Conservation (phyloP, 2,329 filamentous ascomycete genomes). For the Cladosporium sp. region DNA sequence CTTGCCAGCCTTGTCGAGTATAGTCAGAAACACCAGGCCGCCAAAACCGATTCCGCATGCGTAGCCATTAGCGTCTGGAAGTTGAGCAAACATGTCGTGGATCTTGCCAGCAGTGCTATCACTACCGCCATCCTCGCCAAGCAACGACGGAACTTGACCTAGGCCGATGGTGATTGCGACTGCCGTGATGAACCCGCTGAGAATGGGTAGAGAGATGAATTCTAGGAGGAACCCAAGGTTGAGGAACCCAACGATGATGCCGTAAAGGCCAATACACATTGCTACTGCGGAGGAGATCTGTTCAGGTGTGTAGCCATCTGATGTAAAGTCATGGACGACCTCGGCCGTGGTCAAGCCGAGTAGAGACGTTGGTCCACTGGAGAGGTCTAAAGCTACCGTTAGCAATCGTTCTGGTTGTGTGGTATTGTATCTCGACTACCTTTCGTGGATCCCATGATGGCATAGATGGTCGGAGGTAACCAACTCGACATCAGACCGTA, state of each 20-base stretch:
- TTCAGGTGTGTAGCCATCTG: slow-evolving; percentile 49
- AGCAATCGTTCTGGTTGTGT: background rate
- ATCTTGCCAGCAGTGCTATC: slow-evolving; percentile 55
- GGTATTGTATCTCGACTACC: slow-evolving; percentile 34
- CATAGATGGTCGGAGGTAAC: slow-evolving; percentile 54
- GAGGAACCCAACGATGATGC: slow-evolving; percentile 56
- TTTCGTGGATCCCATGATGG: slow-evolving; percentile 60
- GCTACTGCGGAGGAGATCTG: slow-evolving; percentile 59
- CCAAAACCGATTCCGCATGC: slow-evolving; percentile 58
- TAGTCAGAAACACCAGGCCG: slow-evolving; percentile 52
- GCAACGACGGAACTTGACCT: slow-evolving; percentile 59
- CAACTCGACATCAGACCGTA: slow-evolving; percentile 59
- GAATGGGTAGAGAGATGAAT: slow-evolving; percentile 61
- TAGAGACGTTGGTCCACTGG: slow-evolving; percentile 61
- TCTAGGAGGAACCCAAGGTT: slow-evolving; percentile 63
- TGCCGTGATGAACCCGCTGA: slow-evolving; percentile 63
- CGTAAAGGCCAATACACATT: slow-evolving; percentile 60
- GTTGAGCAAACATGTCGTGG: slow-evolving; percentile 53
- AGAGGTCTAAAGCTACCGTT: slow-evolving; percentile 46
- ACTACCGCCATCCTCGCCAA: slow-evolving; percentile 51
- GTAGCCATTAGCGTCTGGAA: slow-evolving; percentile 55
- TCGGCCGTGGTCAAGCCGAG: slow-evolving; percentile 61
- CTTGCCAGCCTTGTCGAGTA: slow-evolving; percentile 56
- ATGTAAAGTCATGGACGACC: slow-evolving; percentile 51
- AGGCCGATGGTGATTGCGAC: slow-evolving; percentile 60